These are phyloP conservation scores for Cyclotella kingstonii DNA, from an alignment of 108 stramenopile species.

Conservation along the genomic window DNA sequence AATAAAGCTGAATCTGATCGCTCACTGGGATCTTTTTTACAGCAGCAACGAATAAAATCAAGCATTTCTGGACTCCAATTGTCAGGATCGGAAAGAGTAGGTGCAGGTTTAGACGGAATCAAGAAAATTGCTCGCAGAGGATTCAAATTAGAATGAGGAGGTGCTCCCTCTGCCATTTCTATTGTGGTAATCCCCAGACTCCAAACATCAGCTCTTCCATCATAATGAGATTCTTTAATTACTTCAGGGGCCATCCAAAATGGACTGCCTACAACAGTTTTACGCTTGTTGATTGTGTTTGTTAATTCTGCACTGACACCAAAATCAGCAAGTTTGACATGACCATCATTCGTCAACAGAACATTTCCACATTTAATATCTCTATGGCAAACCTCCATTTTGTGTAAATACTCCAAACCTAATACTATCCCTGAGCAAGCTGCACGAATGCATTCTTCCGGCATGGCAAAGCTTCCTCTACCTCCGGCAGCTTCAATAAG, in stretches of 20 bases:
- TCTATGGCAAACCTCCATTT: constrained; percentile 88
- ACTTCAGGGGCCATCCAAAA: constrained; percentile 99
- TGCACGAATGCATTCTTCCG: constrained; percentile 78
- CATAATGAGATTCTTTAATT: constrained; percentile 93
- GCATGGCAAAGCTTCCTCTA: constrained; percentile 52
- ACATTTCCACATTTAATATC: constrained; percentile 97
- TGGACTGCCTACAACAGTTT: constrained; percentile 96
- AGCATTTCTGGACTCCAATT: constrained; percentile 90
- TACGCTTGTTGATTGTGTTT: constrained; percentile 92
- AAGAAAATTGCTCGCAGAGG: constrained; percentile 85
- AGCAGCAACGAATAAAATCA: constrained; percentile 86
- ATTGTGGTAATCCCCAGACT: constrained; percentile 94
- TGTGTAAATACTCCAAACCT: constrained; percentile 90
- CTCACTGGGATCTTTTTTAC: constrained; percentile 84
- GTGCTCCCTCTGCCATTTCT: constrained; percentile 97
- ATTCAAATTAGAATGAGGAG: constrained; percentile 94
- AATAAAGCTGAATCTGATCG: constrained; percentile 78
- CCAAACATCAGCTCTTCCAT: constrained; percentile 98
- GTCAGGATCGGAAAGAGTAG: constrained; percentile 86
- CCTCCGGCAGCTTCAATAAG: constrained; percentile 73
- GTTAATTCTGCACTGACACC: constrained; percentile 91
- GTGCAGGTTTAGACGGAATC: constrained; percentile 87
- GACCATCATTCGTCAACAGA: constrained; percentile 81
- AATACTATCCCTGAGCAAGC: constrained; percentile 84
- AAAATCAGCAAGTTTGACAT: constrained; percentile 93